Conservation (phyloP, 176 grass and related monocot genomes). For the Paspalum vaginatum region DNA sequence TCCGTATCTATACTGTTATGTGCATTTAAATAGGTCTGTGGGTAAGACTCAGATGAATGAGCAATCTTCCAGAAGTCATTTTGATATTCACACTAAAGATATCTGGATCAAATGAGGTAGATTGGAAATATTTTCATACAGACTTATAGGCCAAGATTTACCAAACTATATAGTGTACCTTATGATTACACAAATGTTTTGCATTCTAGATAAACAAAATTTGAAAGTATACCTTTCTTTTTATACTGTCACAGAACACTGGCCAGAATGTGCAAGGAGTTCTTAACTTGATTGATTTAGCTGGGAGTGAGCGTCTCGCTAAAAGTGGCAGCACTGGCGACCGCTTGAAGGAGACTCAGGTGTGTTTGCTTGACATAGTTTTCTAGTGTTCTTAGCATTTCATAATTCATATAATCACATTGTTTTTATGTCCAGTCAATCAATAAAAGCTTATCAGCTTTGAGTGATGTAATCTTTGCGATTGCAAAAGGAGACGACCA, state of each 20-base stretch:
- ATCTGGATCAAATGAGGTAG: constrained; percentile 80
- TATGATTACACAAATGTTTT: not conserved
- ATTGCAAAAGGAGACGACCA: constrained; percentile 94
- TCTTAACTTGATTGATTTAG: constrained; percentile 93
- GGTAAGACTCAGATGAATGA: constrained; percentile 96
- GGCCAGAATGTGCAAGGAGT: constrained; percentile 85
- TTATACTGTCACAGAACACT: constrained; percentile 57
- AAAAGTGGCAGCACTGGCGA: constrained; percentile 92
- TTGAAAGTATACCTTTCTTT: not conserved
- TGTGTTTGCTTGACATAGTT: constrained; percentile 20
- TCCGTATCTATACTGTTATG: not conserved
- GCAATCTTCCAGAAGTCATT: constrained; percentile 90
- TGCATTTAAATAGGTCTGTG: constrained; percentile 65
- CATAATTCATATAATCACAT: not conserved
- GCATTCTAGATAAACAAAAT: not conserved
- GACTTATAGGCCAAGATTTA: not conserved
- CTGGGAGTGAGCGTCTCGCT: constrained; percentile 92
- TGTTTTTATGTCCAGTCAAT: constrained; percentile 61
- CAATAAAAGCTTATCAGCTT: constrained; percentile 89
- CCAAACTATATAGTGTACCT: not conserved
- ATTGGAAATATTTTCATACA: not conserved
- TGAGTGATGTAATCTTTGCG: constrained; percentile 90
- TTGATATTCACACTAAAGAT: constrained; percentile 94
- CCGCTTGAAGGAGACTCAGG: constrained; percentile 95
- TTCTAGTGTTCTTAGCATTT: not conserved